A percentile compares a stretch with the other conserved stretches of the same genome.
Conservation (phyloP, 768 basidiomycete species). For the Phanerodontia chrysosporium region DNA sequence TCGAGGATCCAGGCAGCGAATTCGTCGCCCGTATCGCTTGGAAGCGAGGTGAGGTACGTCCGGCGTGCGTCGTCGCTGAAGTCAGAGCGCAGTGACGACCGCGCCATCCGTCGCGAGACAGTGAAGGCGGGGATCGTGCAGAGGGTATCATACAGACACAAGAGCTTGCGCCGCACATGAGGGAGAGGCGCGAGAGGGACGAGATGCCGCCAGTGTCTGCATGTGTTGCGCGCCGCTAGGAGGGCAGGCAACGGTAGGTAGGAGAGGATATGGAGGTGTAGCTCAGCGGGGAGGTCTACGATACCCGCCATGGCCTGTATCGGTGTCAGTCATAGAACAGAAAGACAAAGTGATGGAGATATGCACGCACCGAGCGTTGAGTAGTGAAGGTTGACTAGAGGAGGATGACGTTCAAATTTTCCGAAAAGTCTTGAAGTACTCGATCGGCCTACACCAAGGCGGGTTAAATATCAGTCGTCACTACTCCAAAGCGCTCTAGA, state of each 20-base stretch:
- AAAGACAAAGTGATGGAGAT: not conserved
- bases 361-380: not conserved
- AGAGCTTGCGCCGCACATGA: conserved; percentile 17
- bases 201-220: conserved; percentile 16
- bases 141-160: conserved; percentile 17
- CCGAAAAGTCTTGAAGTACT: not conserved
- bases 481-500: not conserved
- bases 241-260: conserved; percentile 18
- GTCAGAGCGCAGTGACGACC: conserved; percentile 7
- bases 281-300: conserved; percentile 14
- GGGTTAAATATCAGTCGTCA: not conserved
- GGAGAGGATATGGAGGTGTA: conserved; percentile 21
- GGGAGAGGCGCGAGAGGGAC: conserved; percentile 15
- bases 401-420: not conserved
- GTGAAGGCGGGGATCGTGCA: conserved; percentile 18
- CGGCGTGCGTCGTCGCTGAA: conserved; percentile 14
- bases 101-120: conserved; percentile 13
- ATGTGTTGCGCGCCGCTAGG: conserved; percentile 18
- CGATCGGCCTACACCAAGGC: not conserved
- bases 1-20: conserved; percentile 24
- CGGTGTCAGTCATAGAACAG: not conserved
- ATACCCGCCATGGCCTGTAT: not conserved
- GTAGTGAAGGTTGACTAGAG: not conserved
- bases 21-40: conserved; percentile 16
- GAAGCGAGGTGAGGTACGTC: conserved; percentile 15